These are phyloP conservation scores for Hypoxylon rubiginosum DNA, from an alignment of 2,329 filamentous ascomycete species.

Conservation along the genomic window DNA sequence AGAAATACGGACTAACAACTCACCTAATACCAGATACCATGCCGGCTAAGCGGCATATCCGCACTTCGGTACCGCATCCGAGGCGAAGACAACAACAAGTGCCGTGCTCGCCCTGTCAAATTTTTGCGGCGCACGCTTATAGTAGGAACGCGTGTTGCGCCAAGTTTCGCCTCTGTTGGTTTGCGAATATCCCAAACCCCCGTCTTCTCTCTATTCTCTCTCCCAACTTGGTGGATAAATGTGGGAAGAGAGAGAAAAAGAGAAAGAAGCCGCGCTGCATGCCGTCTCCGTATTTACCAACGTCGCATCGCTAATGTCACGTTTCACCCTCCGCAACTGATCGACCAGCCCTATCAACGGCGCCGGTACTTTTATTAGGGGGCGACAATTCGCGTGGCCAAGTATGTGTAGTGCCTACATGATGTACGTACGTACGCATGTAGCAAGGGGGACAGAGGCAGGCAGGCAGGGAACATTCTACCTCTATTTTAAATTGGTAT, in stretches of 20 bases:
- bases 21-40: constrained; percentile 2
- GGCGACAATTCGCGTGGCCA: constrained; percentile 5
- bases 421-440: neutral
- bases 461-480: neutral
- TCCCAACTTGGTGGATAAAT: constrained; percentile 40
- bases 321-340: neutral
- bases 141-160: constrained; percentile 29
- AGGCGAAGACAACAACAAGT: constrained; percentile 21
- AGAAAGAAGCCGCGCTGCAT: constrained; percentile 1
- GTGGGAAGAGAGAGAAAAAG: constrained; percentile 1
- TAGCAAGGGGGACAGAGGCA: neutral
- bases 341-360: constrained; percentile 3
- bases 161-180: constrained; percentile 15
- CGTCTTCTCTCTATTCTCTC: neutral
- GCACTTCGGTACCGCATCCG: constrained; percentile 17
- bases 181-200: constrained; percentile 24
- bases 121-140: constrained; percentile 22
- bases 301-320: constrained; percentile 7
- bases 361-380: constrained; percentile 4
- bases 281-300: constrained; percentile 16
- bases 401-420: neutral
- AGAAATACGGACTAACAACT: neutral
- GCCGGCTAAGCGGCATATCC: constrained; percentile 33
- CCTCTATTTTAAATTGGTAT: neutral
- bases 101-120: constrained; percentile 13